Percentiles rank a stretch among this genome's conserved stretches.
Conservation (phyloP, 805 yeast species). For the Candida ulmi region DNA sequence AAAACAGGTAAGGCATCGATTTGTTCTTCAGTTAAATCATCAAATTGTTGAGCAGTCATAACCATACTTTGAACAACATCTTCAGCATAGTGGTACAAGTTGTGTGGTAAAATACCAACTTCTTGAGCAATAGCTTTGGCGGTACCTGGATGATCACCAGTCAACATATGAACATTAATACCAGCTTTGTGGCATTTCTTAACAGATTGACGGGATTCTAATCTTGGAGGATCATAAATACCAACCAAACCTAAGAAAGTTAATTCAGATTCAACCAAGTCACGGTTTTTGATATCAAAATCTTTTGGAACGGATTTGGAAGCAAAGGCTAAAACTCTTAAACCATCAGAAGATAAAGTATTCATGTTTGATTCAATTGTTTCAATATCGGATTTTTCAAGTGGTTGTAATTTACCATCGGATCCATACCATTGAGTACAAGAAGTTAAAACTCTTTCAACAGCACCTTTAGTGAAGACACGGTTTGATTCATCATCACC, state of each 20-base stretch:
- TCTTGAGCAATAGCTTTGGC: conserved; percentile 78
- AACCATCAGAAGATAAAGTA: conserved; percentile 56
- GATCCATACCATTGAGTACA: conserved; percentile 46
- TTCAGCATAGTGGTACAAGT: conserved; percentile 48
- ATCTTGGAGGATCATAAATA: conserved; percentile 76
- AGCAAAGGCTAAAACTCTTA: conserved; percentile 72
- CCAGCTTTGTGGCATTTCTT: conserved; percentile 68
- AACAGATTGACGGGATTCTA: conserved; percentile 62
- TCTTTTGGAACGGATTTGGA: conserved; percentile 30
- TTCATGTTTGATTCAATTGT: conserved; percentile 51
- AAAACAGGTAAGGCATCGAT: conserved; percentile 60
- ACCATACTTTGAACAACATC: conserved; percentile 61
- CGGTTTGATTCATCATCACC: conserved; percentile 24
- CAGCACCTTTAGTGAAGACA: conserved; percentile 68
- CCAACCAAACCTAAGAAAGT: conserved; percentile 67
- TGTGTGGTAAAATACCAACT: conserved; percentile 67
- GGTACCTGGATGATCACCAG: conserved; percentile 78
- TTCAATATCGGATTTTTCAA: conserved; percentile 36
- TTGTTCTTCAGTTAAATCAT: conserved; percentile 51
- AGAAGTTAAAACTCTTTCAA: conserved; percentile 56
- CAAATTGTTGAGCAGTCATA: conserved; percentile 72
- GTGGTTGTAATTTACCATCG: conserved; percentile 24
- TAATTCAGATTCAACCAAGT: conserved; percentile 44
- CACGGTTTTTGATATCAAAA: conserved; percentile 32
- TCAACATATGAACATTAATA: conserved; percentile 73